These are phyloP conservation scores for Crotalaria pallida DNA, from an alignment of 306 rosid species.

Conservation along the genomic window DNA sequence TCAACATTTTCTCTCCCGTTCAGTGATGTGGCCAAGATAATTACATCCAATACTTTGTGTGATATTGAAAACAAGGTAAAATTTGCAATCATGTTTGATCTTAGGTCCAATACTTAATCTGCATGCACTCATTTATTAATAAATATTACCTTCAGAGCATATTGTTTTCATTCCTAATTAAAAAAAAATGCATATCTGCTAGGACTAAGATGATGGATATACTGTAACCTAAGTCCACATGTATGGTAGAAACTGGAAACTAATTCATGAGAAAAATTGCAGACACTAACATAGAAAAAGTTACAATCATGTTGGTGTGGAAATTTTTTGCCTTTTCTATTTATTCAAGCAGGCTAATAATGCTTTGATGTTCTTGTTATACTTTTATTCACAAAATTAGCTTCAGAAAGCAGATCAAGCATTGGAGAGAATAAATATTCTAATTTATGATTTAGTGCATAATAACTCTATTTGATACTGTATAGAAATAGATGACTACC, in stretches of 20 bases:
- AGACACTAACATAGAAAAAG: not conserved
- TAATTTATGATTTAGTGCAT: not conserved
- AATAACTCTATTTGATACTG: not conserved
- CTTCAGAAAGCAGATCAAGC: not conserved
- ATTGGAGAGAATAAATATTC: not conserved
- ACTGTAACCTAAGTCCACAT: not conserved
- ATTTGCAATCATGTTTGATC: not conserved
- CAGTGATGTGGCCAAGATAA: not conserved
- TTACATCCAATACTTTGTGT: not conserved
- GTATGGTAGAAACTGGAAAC: not conserved
- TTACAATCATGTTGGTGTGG: not conserved
- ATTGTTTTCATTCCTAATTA: not conserved
- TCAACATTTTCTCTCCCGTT: not conserved
- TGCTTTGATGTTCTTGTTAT: not conserved
- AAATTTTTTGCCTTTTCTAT: not conserved
- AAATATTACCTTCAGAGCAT: not conserved
- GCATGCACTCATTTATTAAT: not conserved
- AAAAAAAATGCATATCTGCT: not conserved
- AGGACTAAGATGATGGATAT: not conserved
- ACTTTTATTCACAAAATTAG: not conserved
- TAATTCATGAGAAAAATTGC: not conserved
- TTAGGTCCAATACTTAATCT: not conserved
- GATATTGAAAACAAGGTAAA: not conserved
- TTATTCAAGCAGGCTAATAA: not conserved
- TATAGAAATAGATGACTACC: conserved; percentile 40